Conservation (phyloP, 2,329 filamentous ascomycete genomes). For the Graphiopsis chlorocephala region DNA sequence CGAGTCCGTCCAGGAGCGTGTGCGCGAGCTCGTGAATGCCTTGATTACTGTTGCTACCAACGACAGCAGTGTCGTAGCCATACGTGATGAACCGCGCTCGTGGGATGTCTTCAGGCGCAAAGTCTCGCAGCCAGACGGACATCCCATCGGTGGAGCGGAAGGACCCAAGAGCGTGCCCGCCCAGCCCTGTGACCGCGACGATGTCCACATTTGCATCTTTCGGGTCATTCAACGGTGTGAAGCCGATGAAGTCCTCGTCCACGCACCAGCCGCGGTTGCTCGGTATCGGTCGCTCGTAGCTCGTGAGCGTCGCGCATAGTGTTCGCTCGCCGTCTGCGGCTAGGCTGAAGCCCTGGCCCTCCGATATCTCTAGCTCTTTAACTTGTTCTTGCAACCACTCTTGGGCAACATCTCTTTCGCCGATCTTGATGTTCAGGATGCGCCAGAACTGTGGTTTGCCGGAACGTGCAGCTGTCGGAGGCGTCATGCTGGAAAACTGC, state of each 20-base stretch:
- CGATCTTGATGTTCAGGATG: not conserved
- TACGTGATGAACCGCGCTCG: slow-evolving; percentile 7
- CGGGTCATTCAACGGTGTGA: slow-evolving; percentile 14
- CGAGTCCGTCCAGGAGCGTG: not conserved
- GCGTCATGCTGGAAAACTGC: too few relatives aligned
- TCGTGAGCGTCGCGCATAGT: slow-evolving; percentile 11
- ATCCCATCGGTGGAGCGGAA: slow-evolving; percentile 5
- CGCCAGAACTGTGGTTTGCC: not conserved
- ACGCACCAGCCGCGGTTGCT: not conserved
- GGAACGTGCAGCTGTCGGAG: not conserved
- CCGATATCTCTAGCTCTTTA: not conserved
- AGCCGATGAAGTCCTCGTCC: too few relatives aligned
- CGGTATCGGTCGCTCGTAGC: too few relatives aligned
- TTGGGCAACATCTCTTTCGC: not conserved
- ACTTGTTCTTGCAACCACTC: not conserved
- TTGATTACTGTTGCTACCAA: not conserved
- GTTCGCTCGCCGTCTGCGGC: slow-evolving; percentile 1
- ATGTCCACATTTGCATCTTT: slow-evolving; percentile 12
- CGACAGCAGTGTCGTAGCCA: slow-evolving; percentile 6
- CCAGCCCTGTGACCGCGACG: too few relatives aligned
- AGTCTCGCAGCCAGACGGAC: slow-evolving; percentile 7
- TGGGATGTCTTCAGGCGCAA: not conserved
- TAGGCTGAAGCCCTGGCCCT: slow-evolving; percentile 2
- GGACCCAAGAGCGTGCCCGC: slow-evolving; percentile 13
- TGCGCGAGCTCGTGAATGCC: not conserved